Base-by-base conservation (phyloP, 208 protist species). In the Leishmania arabica region DNA sequence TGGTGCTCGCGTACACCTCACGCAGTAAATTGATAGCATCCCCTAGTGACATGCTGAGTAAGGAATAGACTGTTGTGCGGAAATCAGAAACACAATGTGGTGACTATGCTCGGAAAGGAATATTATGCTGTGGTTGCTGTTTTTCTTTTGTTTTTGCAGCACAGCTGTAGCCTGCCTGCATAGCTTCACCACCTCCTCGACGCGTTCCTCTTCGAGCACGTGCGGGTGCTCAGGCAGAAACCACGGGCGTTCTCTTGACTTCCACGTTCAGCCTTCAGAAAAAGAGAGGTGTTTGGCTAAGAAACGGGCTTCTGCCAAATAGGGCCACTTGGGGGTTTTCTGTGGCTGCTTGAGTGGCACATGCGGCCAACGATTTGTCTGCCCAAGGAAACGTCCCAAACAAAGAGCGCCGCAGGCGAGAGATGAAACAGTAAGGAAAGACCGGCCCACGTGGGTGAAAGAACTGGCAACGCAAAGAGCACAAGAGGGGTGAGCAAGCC, bases 1-100 rank as follows among this genome's bases (percentile, higher is more conserved):
- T 77, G 13, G 53, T 19, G 34, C 75, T 72, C n/a, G 73, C 74
- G 81, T 97, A 97, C 68, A 92, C 83, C 4, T 68, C 58, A 21
- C 65, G 77, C 31, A 97, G 85, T 31, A 88, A 71, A 17, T 58
- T 58, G 31, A 93, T 80, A 34, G 86, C 88, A 2, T 78, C 78
- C 3, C 84, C 83, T 27, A 93, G 68, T 31, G 79, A 82, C 82
- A 86, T 73, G 69, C 9, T 73, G 69, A 73, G 69, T 17, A 8
- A 73, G 27, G n/a, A 51, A 53, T 54, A 51, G 9, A 53, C 45
- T 54, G 45, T n/a, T n/a, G 40, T n/a, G 27, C 24, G 45, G 11
- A 47, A 73, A 45, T 24, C 19, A 31, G 40, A n/a, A 7, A 51
- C 45, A 53, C 27, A 1, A 24, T 73, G 47, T 53, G 69, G 24